A percentile compares a stretch with the other conserved stretches of the same genome.
phyloP scores from a whole-genome alignment of 305 asterid genomes.

The Salvia sclarea region DNA sequence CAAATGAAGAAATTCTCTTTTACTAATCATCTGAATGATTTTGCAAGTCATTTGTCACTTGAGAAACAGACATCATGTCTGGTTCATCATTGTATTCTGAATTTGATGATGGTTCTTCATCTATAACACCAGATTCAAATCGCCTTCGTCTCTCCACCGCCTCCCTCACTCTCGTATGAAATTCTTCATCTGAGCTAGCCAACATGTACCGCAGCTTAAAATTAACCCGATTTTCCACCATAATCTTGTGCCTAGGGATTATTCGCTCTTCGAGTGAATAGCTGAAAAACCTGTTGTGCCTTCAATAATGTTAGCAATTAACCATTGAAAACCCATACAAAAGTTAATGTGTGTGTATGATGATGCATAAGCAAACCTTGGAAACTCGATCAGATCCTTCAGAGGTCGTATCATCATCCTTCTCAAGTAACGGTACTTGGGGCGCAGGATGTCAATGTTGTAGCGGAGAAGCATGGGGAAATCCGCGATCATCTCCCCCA shows the following conservation, averaged over 20 bases:
- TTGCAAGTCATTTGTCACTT: conserved; percentile 25
- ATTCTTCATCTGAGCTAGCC: conserved; percentile 71
- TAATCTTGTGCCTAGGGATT: conserved; percentile 69
- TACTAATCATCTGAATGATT: conserved; percentile 3
- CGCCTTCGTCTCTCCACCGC: conserved; percentile 65
- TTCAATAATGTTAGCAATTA: not conserved
- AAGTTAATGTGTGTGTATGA: not conserved
- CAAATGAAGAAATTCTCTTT: not conserved
- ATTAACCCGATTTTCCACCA: conserved; percentile 71
- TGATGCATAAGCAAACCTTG: conserved; percentile 68
- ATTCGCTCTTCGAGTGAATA: conserved; percentile 85
- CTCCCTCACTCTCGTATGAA: conserved; percentile 52
- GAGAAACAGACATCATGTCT: conserved; percentile 11
- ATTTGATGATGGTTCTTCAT: conserved; percentile 31
- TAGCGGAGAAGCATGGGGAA: conserved; percentile 86
- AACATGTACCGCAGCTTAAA: conserved; percentile 85
- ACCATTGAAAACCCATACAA: conserved; percentile 7
- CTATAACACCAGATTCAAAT: conserved; percentile 58
- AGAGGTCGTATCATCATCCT: conserved; percentile 85
- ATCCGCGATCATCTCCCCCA: conserved; percentile 87
- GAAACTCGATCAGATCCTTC: conserved; percentile 77
- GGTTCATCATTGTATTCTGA: conserved; percentile 30
- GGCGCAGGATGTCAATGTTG: conserved; percentile 76
- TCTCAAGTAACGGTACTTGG: conserved; percentile 82
- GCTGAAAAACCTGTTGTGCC: conserved; percentile 75